These are phyloP conservation scores for Pichia heedii DNA, from an alignment of 805 yeast genomes.

Conservation along the genomic window DNA sequence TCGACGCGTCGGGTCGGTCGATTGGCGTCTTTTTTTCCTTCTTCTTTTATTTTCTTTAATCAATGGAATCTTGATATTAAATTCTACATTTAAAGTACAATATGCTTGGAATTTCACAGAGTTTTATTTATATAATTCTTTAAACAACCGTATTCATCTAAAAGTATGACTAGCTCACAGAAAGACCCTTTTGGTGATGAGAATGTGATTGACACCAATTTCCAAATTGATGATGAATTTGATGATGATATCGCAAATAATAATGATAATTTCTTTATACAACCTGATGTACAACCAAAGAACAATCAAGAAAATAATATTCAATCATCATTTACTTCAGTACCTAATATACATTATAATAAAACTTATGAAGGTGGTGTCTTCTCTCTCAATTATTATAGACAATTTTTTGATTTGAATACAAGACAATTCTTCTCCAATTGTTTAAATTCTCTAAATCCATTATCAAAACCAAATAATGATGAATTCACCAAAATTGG, in stretches of 20 bases:
- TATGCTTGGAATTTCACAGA: no score
- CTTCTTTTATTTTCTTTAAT: no score
- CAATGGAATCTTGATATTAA: no score
- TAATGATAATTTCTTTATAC: conserved; percentile 16
- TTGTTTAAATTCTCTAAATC: conserved; percentile 48
- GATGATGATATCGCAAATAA: neutral
- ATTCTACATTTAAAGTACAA: no score
- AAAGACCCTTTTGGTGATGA: neutral
- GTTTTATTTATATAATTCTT: no score
- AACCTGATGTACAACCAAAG: conserved; percentile 13
- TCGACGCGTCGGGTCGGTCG: no score
- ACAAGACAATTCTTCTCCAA: conserved; percentile 52
- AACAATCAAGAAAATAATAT: neutral
- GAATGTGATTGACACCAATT: neutral
- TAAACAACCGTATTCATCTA: neutral
- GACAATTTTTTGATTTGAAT: conserved; percentile 61
- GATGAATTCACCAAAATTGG: conserved; percentile 36
- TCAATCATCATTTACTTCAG: neutral
- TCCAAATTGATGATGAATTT: conserved; percentile 5
- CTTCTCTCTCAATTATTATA: conserved; percentile 50
- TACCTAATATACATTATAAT: conserved; percentile 2
- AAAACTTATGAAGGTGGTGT: conserved; percentile 35
- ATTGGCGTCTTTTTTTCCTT: no score
- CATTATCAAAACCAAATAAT: conserved; percentile 30
- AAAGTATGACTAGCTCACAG: neutral